Base-by-base conservation (phyloP, 2,329 filamentous ascomycete species). In the Botryotinia narcissicola region DNA sequence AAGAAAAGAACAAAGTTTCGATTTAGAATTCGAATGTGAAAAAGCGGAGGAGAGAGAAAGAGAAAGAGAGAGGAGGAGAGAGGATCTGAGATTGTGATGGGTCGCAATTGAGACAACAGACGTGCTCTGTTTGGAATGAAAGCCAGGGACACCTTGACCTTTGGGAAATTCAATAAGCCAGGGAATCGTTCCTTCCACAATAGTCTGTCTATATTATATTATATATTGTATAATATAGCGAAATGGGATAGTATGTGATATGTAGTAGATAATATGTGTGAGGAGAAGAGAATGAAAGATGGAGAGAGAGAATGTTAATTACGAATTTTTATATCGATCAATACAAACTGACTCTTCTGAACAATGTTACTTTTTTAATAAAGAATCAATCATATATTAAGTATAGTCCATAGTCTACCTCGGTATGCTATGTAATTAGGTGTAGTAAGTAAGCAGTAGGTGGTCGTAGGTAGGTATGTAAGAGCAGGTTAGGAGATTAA, bases 41-140 rank as follows among this genome's bases (percentile, higher is more conserved):
- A 51, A 51, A 51, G 35, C 44, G 48, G 29, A 61, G 35, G 35
- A 8, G 57, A 60, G 42, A 35, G 14, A 35, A 22, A 42, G 44
- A 7, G 25, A 32, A 29, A 12, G 29, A 54, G 37, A 35, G 46
- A n/a, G 37, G n/a, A 35, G 10, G 20, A 61, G 37, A 29, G 54
- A 60, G 14, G 14, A 40, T 29, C 51, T 68, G 32, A 37, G 64
- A 54, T 40, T 68, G 32, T 67, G 63, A 54, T 20, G 25, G 63
- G 32, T 48, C 29, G 44, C 46, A 64, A 71, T 71, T 71, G 70
- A 71, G 70, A 71, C 70, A 71, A 71, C 25, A 57, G 37, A 66
- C 64, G 70, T 63, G 70, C 64, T 71, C n/a, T 69, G 70, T 48
- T 48, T 71, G 70, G 70, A 64, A 71, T 71, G 54, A n/a, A 32